phyloP scores from a whole-genome alignment of 768 basidiomycete genomes.

The Fibroporia radiculosa region DNA sequence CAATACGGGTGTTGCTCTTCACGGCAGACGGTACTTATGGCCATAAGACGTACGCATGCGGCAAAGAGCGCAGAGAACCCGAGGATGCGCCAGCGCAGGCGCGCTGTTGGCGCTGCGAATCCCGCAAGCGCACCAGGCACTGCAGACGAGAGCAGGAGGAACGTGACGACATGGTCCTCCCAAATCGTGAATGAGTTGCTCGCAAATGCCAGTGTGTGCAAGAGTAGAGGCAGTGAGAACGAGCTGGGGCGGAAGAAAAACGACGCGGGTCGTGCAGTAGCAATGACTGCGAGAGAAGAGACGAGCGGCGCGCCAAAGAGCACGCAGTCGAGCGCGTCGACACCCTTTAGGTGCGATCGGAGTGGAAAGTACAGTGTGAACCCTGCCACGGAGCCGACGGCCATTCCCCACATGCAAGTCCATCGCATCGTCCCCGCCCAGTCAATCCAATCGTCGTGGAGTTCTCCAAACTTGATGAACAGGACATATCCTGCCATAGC shows the following conservation, averaged over 20 bases:
- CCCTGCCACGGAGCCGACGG: constrained; percentile 23
- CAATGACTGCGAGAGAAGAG: constrained; percentile 39
- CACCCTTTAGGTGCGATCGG: constrained; percentile 31
- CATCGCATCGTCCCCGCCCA: constrained; percentile 25
- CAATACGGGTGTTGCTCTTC: constrained; percentile 94
- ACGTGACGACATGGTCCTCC: constrained; percentile 83
- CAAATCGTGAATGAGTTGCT: constrained; percentile 98
- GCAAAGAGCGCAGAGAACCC: constrained; percentile 63
- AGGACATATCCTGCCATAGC: constrained; percentile 47
- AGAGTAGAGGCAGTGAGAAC: constrained; percentile 41
- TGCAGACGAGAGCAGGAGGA: constrained; percentile 62
- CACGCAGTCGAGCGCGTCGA: constrained; percentile 42
- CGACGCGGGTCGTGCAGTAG: constrained; percentile 32
- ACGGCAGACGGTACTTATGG: constrained; percentile 79
- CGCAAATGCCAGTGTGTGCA: constrained; percentile 72
- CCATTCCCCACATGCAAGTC: constrained; percentile 10
- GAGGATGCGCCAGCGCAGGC: constrained; percentile 70
- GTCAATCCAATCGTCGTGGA: constrained; percentile 32
- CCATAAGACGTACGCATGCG: constrained; percentile 65
- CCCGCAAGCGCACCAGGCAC: constrained; percentile 53
- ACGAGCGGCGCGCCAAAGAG: constrained; percentile 41
- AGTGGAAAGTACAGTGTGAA: constrained; percentile 26
- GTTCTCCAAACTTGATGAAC: constrained; percentile 40
- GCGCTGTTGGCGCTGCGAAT: constrained; percentile 56
- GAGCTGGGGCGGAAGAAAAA: constrained; percentile 10